phyloP scores from a whole-genome alignment of 306 rosid genomes.

The Mimosa bimucronata region DNA sequence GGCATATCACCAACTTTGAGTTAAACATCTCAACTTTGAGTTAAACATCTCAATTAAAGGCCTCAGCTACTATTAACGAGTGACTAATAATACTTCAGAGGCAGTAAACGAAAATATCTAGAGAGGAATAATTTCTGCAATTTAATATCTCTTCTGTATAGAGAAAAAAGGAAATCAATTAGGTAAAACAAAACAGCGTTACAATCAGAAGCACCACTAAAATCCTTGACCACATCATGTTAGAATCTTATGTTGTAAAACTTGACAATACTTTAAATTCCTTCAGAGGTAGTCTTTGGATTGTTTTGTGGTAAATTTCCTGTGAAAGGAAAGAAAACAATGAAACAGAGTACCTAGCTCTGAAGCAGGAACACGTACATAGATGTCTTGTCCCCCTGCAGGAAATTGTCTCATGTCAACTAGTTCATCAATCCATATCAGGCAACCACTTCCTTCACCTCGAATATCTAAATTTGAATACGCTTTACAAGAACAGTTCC shows the following conservation, averaged over 20 bases:
- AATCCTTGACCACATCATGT: neutral
- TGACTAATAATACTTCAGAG: neutral
- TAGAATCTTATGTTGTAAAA: neutral
- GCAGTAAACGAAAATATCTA: neutral
- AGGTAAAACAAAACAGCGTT: neutral
- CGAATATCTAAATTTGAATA: constrained; percentile 16
- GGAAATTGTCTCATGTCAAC: constrained; percentile 5
- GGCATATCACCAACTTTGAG: neutral
- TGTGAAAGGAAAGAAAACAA: neutral
- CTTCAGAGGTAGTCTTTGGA: neutral
- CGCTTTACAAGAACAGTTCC: constrained; percentile 32
- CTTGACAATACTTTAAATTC: too few relatives aligned
- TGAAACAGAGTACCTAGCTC: constrained; percentile 32
- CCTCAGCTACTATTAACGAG: neutral
- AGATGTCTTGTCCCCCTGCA: constrained; percentile 32
- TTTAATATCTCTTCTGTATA: neutral
- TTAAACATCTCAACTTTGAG: too few relatives aligned
- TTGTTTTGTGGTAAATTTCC: neutral
- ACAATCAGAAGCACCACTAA: neutral
- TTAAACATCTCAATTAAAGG: too few relatives aligned
- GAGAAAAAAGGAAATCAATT: neutral
- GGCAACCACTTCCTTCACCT: constrained; percentile 28
- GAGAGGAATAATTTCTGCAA: neutral
- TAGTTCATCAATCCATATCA: constrained; percentile 25
- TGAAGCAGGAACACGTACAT: constrained; percentile 38